Evolutionary conservation across 2,329 filamentous ascomycete species (phyloP).

Genomic region (Colletotrichum incanum): DNA sequence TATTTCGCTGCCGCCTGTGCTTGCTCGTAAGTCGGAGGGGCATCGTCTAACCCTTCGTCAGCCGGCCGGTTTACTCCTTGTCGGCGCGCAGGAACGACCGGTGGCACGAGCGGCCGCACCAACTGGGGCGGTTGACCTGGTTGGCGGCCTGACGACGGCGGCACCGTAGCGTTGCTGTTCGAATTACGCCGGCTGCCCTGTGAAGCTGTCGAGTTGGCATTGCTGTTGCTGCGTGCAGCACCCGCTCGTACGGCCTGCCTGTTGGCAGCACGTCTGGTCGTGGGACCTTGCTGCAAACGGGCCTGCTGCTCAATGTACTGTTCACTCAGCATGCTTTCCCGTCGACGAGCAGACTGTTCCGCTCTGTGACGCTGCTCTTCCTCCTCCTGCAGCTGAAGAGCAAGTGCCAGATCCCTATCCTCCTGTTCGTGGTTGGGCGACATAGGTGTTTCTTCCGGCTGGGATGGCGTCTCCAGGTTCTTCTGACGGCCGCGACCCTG

Average conservation of each 20-base stretch:
- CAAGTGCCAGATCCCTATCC: constrained; percentile 89
- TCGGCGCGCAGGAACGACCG: constrained; percentile 56
- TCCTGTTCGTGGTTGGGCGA: constrained; percentile 75
- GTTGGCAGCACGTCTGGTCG: constrained; percentile 46
- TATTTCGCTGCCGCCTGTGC: constrained; percentile 68
- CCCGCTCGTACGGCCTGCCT: constrained; percentile 44
- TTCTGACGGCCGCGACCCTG: constrained; percentile 48
- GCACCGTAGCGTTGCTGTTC: constrained; percentile 38
- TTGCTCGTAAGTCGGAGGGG: constrained; percentile 72
- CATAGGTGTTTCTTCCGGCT: constrained; percentile 48
- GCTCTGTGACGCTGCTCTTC: constrained; percentile 84
- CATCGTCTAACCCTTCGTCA: constrained; percentile 63
- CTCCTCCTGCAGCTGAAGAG: constrained; percentile 93
- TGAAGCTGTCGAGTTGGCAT: constrained; percentile 23
- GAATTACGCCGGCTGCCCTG: constrained; percentile 37
- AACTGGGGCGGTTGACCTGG: constrained; percentile 50
- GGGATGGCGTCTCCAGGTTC: constrained; percentile 16
- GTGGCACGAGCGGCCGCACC: constrained; percentile 64
- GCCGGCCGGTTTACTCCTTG: constrained; percentile 55
- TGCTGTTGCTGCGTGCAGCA: constrained; percentile 31
- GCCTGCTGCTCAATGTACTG: constrained; percentile 79
- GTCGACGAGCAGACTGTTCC: constrained; percentile 72
- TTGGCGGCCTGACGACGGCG: constrained; percentile 30
- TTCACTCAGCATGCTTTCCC: constrained; percentile 79
- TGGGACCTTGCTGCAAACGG: constrained; percentile 51